A percentile compares a stretch with the other conserved stretches of the same genome.
These are phyloP conservation scores for Colletotrichum theobromicola DNA, from an alignment of 2,329 filamentous ascomycete species.

Conservation along the genomic window DNA sequence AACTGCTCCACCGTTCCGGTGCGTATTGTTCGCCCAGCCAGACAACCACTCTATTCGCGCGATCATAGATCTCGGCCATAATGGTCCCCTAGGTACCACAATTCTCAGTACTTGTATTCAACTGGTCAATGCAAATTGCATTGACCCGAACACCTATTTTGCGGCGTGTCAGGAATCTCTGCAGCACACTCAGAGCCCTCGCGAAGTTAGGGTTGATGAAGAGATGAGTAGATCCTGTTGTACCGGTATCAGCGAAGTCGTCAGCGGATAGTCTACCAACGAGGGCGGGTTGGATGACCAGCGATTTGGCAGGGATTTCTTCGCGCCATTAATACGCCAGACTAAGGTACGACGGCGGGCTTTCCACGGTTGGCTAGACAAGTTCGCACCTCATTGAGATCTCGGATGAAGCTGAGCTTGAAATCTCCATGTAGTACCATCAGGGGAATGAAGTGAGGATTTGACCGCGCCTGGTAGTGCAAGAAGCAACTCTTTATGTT, in stretches of 20 bases:
- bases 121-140: background rate
- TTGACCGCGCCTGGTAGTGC: background rate
- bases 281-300: background rate
- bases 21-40: background rate
- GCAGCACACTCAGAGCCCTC: background rate
- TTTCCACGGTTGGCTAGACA: background rate
- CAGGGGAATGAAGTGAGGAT: background rate
- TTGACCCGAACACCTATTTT: background rate
- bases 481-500: too few species aligned
- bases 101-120: background rate
- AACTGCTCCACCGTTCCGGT: background rate
- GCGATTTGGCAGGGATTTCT: background rate
- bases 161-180: background rate
- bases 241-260: background rate
- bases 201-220: background rate
- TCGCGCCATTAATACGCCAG: background rate
- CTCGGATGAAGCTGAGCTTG: background rate
- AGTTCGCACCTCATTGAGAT: background rate
- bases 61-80: background rate
- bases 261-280: background rate
- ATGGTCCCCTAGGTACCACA: background rate
- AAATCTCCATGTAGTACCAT: background rate
- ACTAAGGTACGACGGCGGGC: background rate
- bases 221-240: background rate
- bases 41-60: background rate